Evolutionary conservation across 164 flowering plant genomes (phyloP), one percentile per base, ranked within the genome.

Genomic region (Vitis riparia): DNA sequence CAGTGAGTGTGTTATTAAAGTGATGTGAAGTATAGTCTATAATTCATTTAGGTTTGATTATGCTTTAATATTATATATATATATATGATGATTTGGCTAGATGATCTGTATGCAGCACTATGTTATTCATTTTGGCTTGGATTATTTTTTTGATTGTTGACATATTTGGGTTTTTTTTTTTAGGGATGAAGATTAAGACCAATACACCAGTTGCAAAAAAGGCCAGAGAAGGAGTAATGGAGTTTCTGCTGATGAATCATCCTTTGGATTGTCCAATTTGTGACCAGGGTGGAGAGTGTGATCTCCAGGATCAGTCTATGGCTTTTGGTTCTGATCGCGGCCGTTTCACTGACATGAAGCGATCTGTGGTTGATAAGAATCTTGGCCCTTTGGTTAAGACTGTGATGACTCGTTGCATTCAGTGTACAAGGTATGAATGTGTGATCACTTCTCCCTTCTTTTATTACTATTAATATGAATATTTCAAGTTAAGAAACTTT

Each of bases 251-350:
- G 71, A 96, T 96, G 99, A 96, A 93, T 76, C 99, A 96, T 76
- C 99, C 99, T 1, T 62, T 96, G 75, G 99, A 96, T 81, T 96
- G 99, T 74, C 98, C 99, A 53, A 96, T 96, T 73, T 96, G 99
- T 78, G 98, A 96, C 79, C 99, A 96, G 78, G 99, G 99, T 65
- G 99, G 99, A 72, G 98, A 96, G 71, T 96, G 99, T 84, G 99
- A 96, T 82, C 93, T 96, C 50, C 98, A 96, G 84, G 99, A 96
- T 73, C 98, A 96, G 81, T 96, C 99, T 29, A 96, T 93, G 99
- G 98, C 97, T 15, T 96, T 96, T 74, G 99, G 99, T 53, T 92
- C 99, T 55, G 99, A 93, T 81, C 89, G 99, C 6, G 98, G 99
- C 55, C 88, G 98, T n/a, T 96, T 96, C 70, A 93, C 94, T 65